Conservation (phyloP, 495 filamentous ascomycete genomes). For the Penicillium malachiteum region DNA sequence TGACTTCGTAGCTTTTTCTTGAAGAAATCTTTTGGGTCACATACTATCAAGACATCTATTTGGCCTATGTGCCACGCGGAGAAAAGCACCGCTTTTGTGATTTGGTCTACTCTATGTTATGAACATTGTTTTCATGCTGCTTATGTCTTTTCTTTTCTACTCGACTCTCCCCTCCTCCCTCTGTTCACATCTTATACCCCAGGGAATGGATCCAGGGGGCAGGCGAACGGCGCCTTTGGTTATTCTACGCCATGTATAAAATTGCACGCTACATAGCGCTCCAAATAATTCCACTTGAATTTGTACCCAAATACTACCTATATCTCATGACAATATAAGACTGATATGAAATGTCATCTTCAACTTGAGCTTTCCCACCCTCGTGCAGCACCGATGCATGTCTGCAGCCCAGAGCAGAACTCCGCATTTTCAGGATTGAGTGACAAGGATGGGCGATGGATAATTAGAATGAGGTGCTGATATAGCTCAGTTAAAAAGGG, state of each 20-base stretch:
- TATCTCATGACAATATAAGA: neutral
- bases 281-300: neutral
- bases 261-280: conserved; percentile 16
- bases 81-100: neutral
- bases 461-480: conserved; percentile 66
- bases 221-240: conserved; percentile 21
- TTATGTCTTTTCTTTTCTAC: conserved; percentile 9
- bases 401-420: conserved; percentile 41
- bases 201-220: conserved; percentile 22
- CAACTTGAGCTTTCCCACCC: too few species aligned
- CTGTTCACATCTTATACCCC: conserved; percentile 26
- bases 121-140: conserved; percentile 3
- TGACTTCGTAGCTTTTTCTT: neutral
- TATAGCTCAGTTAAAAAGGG: conserved; percentile 59
- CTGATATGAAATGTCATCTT: neutral
- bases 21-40: neutral
- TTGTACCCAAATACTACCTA: neutral
- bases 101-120: neutral
- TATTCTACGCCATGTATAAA: conserved; percentile 25
- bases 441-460: conserved; percentile 49
- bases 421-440: conserved; percentile 33
- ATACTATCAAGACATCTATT: neutral
- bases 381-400: conserved; percentile 40
- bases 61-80: neutral
- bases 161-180: conserved; percentile 20